Percentiles rank a stretch among this genome's conserved stretches.
phyloP scores from a whole-genome alignment of 805 yeast species.

The Metschnikowia peoriensis region DNA sequence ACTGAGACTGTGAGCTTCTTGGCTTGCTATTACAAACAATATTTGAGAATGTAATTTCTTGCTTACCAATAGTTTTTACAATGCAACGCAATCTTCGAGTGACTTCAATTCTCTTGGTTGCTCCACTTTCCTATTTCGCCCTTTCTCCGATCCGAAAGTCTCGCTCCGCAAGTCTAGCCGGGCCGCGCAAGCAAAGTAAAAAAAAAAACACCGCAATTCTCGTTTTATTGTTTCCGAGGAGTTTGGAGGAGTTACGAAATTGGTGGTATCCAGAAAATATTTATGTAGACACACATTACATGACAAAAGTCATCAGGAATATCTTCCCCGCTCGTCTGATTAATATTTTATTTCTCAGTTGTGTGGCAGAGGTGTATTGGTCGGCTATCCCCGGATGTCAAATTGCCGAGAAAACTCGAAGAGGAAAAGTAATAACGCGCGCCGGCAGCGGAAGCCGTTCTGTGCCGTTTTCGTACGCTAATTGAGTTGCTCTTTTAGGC shows the following conservation, averaged over 20 bases:
- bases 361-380: not conserved
- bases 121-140: not conserved
- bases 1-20: too few relatives aligned
- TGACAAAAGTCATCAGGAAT: not conserved
- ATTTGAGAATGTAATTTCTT: too few relatives aligned
- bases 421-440: conserved; percentile 1
- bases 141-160: not conserved
- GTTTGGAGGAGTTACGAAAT: too few relatives aligned
- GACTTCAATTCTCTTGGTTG: not conserved
- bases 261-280: too few relatives aligned
- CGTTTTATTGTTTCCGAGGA: too few relatives aligned
- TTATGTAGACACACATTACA: too few relatives aligned
- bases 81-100: too few relatives aligned
- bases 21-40: too few relatives aligned
- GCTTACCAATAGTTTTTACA: too few relatives aligned
- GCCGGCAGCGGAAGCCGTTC: not conserved
- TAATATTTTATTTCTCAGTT: too few relatives aligned
- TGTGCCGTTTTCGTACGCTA: not conserved
- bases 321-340: not conserved
- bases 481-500: not conserved
- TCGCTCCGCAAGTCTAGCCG: not conserved
- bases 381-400: not conserved
- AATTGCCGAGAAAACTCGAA: not conserved
- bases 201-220: not conserved
- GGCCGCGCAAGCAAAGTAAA: not conserved